Evolutionary conservation across 2,329 filamentous ascomycete species (phyloP).

Genomic region (Metarhizium sp.): DNA sequence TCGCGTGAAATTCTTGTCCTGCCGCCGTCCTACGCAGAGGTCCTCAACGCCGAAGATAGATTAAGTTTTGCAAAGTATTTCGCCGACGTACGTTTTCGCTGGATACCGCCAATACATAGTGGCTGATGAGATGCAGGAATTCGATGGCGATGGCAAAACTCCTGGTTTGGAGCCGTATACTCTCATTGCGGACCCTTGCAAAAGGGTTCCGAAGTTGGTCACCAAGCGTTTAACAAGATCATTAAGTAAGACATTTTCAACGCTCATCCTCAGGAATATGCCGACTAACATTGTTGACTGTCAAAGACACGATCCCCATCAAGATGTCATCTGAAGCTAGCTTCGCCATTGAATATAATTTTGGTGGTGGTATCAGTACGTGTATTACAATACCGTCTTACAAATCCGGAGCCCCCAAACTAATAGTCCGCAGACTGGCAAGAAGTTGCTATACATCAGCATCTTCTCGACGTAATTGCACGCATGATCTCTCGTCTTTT

Average conservation of each 20-base stretch:
- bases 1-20: conserved; percentile 8
- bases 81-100: conserved; percentile 3
- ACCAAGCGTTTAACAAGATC: conserved; percentile 8
- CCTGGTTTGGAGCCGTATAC: conserved; percentile 7
- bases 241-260: background rate
- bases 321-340: conserved; percentile 7
- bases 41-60: conserved; percentile 3
- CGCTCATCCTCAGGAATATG: background rate
- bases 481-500: conserved; percentile 8
- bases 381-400: background rate
- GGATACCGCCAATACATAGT: background rate
- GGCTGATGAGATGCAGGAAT: conserved; percentile 2
- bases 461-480: conserved; percentile 5
- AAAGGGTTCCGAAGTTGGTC: conserved; percentile 4
- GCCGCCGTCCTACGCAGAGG: conserved; percentile 6
- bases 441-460: conserved; percentile 3
- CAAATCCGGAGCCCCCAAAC: background rate
- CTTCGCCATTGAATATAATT: conserved; percentile 7
- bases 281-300: background rate
- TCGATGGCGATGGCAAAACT: conserved; percentile 8
- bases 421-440: conserved; percentile 4
- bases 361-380: background rate
- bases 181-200: conserved; percentile 7
- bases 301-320: conserved; percentile 2
- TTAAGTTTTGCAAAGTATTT: conserved; percentile 8